Percentiles rank a stretch among this genome's conserved stretches.
Evolutionary conservation across 1,284 basidiomycete genomes (phyloP).

Genomic region (Ganoderma resinaceum): DNA sequence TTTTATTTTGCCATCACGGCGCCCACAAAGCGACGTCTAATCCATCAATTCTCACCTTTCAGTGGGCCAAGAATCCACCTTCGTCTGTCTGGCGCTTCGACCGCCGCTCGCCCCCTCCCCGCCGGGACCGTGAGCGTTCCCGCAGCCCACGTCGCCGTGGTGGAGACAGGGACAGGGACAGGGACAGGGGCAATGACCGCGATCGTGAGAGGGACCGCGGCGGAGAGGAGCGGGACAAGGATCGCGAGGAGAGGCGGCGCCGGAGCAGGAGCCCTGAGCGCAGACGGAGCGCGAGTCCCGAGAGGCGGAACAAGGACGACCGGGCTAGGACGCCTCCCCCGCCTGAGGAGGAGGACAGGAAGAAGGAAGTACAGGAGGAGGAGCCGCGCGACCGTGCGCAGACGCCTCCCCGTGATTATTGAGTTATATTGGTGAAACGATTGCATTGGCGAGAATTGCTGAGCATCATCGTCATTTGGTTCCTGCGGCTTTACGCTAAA

Average conservation of each 20-base stretch:
- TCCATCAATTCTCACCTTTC: constrained; percentile 9
- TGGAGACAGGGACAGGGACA: constrained; percentile 36
- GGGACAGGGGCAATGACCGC: constrained; percentile 41
- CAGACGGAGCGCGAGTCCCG: constrained; percentile 57
- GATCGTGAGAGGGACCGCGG: constrained; percentile 42
- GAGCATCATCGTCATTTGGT: neutral
- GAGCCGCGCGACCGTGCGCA: constrained; percentile 47
- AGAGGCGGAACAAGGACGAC: constrained; percentile 53
- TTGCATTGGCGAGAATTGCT: constrained; percentile 6
- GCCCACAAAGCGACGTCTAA: constrained; percentile 14
- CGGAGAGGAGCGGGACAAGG: constrained; percentile 44
- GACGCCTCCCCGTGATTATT: constrained; percentile 56
- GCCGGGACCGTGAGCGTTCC: constrained; percentile 50
- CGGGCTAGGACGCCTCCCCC: constrained; percentile 53
- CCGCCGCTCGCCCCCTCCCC: constrained; percentile 60
- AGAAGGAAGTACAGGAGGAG: constrained; percentile 50
- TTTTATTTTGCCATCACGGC: neutral
- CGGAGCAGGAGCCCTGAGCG: constrained; percentile 55
- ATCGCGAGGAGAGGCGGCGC: constrained; percentile 53
- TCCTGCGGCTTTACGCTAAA: neutral
- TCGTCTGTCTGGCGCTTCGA: constrained; percentile 89
- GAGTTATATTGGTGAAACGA: constrained; percentile 12
- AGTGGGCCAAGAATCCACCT: constrained; percentile 94
- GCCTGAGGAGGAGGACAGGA: constrained; percentile 46
- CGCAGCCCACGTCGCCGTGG: constrained; percentile 45